Base-by-base conservation (phyloP, 2,329 filamentous ascomycete species). In the Aspergillus versicolor region DNA sequence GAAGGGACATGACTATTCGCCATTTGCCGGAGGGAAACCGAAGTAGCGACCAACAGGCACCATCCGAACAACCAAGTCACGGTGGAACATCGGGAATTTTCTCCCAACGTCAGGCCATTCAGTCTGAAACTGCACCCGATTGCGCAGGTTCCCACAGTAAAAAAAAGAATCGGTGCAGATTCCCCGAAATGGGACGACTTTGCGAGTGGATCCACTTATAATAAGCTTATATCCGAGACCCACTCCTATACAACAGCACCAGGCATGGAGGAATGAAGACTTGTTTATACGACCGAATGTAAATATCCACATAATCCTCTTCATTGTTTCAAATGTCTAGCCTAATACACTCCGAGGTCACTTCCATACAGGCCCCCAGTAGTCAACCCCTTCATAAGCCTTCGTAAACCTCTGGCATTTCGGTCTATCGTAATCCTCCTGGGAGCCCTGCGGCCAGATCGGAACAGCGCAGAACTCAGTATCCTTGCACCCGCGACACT, bases 391-490 rank as follows among this genome's bases (percentile, higher is more conserved):
- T 11, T 5, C 12, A 17, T 21, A 49, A 5, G 11, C 46, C 5
- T 49, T 21, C 21, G 38, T 34, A 49, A 38, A 40, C 34, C 13
- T 49, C 17, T 11, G 32, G 21, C 46, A 49, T 11, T n/a, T 38
- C 12, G 46, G 46, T 15, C 19, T 24, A 21, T 50, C 47, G 42
- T 27, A 82, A 65, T 88, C 85, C 27, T 83, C 76, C 0, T 71
- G 64, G 0, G 71, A 75, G 0, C 85, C 85, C 66, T 79, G 75
- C 0, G 85, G 86, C 84, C 85, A 88, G 64, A 88, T 86, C 2
- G 84, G 84, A n/a, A 87, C 74, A 42, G 84, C 79, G 60, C 85
- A 85, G 3, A 86, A 69, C 68, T 88, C 80, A 44, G 83, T 77
- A 6, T 75, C 73, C 0, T 63, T 68, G 64, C 86, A 88, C 0